Conservation (phyloP, 1,284 basidiomycete species). For the Tremellales sp. region DNA sequence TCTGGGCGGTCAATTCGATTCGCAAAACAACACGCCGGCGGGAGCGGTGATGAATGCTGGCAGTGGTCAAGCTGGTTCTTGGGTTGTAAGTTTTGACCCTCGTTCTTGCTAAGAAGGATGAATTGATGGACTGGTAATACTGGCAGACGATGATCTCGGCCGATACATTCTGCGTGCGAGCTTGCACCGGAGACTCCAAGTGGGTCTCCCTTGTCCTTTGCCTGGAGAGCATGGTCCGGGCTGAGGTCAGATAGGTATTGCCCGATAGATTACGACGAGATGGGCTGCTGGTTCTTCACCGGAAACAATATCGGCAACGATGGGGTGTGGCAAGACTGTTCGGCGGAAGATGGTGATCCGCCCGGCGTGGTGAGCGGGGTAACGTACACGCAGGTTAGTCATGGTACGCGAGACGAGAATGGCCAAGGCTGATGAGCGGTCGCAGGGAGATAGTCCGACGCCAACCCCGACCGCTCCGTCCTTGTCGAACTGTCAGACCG, state of each 20-base stretch:
- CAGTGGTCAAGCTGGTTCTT: constrained; percentile 20
- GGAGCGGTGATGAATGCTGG: constrained; percentile 19
- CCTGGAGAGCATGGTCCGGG: background rate
- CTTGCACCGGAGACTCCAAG: constrained; percentile 31
- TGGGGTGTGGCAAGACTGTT: constrained; percentile 31
- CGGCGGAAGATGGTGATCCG: constrained; percentile 27
- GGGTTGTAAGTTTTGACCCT: constrained; percentile 30
- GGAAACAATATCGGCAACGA: constrained; percentile 25
- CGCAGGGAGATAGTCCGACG: constrained; percentile 5
- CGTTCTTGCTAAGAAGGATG: background rate
- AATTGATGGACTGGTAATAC: background rate
- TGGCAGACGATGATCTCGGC: constrained; percentile 31
- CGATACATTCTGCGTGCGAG: constrained; percentile 33
- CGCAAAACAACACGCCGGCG: constrained; percentile 17
- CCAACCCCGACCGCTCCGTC: constrained; percentile 17
- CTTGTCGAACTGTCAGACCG: constrained; percentile 14
- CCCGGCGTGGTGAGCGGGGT: constrained; percentile 26
- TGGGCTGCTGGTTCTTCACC: constrained; percentile 36
- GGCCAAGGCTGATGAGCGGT: background rate
- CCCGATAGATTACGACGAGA: constrained; percentile 28
- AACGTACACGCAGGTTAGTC: constrained; percentile 23
- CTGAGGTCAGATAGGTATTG: constrained; percentile 19
- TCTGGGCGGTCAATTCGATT: constrained; percentile 36
- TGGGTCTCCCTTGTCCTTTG: constrained; percentile 8
- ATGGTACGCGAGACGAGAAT: background rate